These are phyloP conservation scores for Tubosaeta sp. DNA, from an alignment of 768 basidiomycete genomes.

Conservation along the genomic window DNA sequence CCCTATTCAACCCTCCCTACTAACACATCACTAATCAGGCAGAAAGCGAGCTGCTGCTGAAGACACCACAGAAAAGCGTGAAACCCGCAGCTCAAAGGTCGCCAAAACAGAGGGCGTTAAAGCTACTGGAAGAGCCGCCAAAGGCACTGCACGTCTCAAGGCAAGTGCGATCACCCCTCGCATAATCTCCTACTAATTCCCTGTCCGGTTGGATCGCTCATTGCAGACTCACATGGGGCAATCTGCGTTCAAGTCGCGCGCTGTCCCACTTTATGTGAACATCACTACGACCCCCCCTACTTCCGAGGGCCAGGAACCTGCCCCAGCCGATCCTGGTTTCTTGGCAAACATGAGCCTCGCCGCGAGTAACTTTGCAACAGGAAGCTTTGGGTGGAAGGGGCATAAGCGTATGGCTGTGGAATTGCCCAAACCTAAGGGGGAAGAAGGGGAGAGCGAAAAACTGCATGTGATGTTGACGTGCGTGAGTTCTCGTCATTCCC, in stretches of 20 bases:
- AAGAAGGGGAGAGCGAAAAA: conserved; percentile 47
- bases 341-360: conserved; percentile 53
- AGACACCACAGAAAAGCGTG: conserved; percentile 27
- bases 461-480: conserved; percentile 74
- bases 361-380: conserved; percentile 62
- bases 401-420: conserved; percentile 64
- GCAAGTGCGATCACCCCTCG: conserved; percentile 25
- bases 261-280: conserved; percentile 64
- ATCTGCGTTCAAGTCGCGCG: conserved; percentile 57
- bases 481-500: conserved; percentile 28
- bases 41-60: conserved; percentile 47
- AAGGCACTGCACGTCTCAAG: conserved; percentile 44
- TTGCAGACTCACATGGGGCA: conserved; percentile 43
- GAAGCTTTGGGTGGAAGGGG: conserved; percentile 86
- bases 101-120: conserved; percentile 41
- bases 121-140: conserved; percentile 31
- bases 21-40: conserved; percentile 21
- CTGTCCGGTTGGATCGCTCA: not conserved
- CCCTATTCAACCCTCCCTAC: conserved; percentile 11
- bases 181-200: not conserved
- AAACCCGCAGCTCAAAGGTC: conserved; percentile 47
- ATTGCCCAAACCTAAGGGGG: conserved; percentile 45
- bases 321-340: conserved; percentile 52
- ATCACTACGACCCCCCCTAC: conserved; percentile 62
- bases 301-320: conserved; percentile 27